A percentile compares a stretch with the other conserved stretches of the same genome.
phyloP scores from a whole-genome alignment of 306 rosid genomes.

The Acacia melanoxylon region DNA sequence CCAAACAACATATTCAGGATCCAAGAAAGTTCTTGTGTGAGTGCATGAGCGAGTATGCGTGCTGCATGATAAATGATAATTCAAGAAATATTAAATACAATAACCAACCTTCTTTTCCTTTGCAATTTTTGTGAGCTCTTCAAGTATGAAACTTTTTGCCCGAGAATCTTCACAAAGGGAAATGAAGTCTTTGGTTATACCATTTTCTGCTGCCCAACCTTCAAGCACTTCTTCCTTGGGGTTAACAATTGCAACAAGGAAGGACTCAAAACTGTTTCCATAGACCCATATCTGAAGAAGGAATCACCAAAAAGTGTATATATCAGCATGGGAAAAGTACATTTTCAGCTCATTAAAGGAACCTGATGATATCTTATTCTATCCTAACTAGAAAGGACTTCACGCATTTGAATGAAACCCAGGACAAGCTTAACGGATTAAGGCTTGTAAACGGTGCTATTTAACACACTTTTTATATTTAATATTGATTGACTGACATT shows the following conservation, averaged over 20 bases:
- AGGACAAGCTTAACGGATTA: neutral
- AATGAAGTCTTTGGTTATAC: slow-evolving; percentile 62
- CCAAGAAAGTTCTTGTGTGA: slow-evolving; percentile 24
- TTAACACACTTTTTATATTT: neutral
- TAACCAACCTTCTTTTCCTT: slow-evolving; percentile 81
- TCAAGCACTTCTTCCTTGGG: slow-evolving; percentile 69
- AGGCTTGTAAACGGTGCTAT: neutral
- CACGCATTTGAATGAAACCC: neutral
- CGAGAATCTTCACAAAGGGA: slow-evolving; percentile 69
- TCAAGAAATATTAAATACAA: slow-evolving; percentile 4
- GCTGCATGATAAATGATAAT: neutral
- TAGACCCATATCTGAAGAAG: slow-evolving; percentile 85
- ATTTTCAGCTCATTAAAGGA: slow-evolving; percentile 12
- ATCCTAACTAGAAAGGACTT: neutral
- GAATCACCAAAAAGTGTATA: slow-evolving; percentile 2
- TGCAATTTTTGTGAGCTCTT: slow-evolving; percentile 65
- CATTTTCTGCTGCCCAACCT: slow-evolving; percentile 81
- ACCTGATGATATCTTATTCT: slow-evolving; percentile 18
- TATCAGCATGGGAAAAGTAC: slow-evolving; percentile 13
- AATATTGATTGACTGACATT: neutral
- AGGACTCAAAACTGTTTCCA: slow-evolving; percentile 94
- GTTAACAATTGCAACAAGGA: slow-evolving; percentile 81
- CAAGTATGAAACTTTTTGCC: slow-evolving; percentile 65
- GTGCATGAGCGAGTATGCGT: neutral
- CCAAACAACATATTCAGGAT: slow-evolving; percentile 33